phyloP scores from a whole-genome alignment of 2,329 filamentous ascomycete genomes.

The Paecilomyces sp. region DNA sequence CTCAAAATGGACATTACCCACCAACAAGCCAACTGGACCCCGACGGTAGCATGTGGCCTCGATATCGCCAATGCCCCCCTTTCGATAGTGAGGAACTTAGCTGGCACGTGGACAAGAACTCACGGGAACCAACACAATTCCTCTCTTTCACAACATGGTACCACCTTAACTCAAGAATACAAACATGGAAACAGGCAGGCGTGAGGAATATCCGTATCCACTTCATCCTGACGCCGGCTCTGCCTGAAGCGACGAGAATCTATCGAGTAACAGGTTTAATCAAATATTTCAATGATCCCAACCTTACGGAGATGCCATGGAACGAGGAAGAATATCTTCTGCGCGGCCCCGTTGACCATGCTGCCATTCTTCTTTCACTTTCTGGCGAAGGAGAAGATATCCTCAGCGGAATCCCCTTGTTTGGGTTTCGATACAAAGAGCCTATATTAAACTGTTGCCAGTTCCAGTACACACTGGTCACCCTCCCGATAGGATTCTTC shows the following conservation, averaged over 20 bases:
- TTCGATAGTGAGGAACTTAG: background rate
- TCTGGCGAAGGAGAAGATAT: background rate
- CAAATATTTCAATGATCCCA: background rate
- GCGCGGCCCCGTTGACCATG: background rate
- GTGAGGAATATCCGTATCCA: background rate
- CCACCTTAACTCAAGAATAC: background rate
- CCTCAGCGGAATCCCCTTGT: background rate
- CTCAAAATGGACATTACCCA: background rate
- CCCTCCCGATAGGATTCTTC: background rate
- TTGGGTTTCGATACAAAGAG: background rate
- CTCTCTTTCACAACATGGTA: background rate
- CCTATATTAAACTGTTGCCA: background rate
- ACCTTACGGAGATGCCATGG: background rate
- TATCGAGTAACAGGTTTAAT: background rate
- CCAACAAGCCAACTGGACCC: background rate
- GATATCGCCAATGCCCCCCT: background rate
- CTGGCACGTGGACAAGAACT: background rate
- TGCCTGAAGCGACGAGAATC: background rate
- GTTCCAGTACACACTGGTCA: background rate
- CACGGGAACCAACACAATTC: background rate
- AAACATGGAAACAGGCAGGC: background rate
- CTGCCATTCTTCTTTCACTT: background rate
- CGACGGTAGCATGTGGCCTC: background rate
- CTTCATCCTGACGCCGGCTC: background rate
- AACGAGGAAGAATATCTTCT: background rate